Evolutionary conservation across 2,329 filamentous ascomycete species (phyloP).

Genomic region (Pyrenophora teres): DNA sequence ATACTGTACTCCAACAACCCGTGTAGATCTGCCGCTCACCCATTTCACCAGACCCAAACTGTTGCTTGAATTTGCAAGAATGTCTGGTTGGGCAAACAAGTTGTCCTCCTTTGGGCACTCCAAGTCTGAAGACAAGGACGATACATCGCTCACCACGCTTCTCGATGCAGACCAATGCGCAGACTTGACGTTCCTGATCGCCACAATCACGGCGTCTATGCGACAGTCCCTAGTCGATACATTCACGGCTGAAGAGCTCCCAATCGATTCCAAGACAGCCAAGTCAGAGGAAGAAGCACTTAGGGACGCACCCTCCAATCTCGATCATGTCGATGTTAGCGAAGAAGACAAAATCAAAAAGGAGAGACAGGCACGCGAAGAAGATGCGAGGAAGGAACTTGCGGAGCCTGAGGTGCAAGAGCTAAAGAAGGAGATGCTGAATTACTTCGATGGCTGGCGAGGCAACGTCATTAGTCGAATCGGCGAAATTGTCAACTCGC

Average conservation of each 20-base stretch:
- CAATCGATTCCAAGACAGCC: slow-evolving; percentile 14
- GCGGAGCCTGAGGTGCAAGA: slow-evolving; percentile 61
- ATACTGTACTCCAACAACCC: neutral
- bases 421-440: slow-evolving; percentile 70
- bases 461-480: slow-evolving; percentile 70
- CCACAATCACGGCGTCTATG: slow-evolving; percentile 55
- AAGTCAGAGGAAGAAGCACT: slow-evolving; percentile 33
- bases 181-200: slow-evolving; percentile 55
- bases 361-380: slow-evolving; percentile 35
- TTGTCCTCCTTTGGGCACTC: slow-evolving; percentile 43
- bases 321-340: slow-evolving; percentile 31
- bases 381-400: slow-evolving; percentile 54
- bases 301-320: slow-evolving; percentile 29
- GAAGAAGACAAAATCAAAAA: slow-evolving; percentile 41
- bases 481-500: slow-evolving; percentile 63
- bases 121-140: slow-evolving; percentile 36
- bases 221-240: slow-evolving; percentile 51
- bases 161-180: slow-evolving; percentile 53
- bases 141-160: slow-evolving; percentile 52
- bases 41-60: neutral
- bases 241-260: slow-evolving; percentile 44
- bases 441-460: slow-evolving; percentile 82
- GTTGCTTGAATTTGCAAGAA: slow-evolving; percentile 4
- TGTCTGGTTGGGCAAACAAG: slow-evolving; percentile 41
- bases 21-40: slow-evolving; percentile 1